Conservation (phyloP, 192 early-diverging fungal species). For the Coemansia sp. region DNA sequence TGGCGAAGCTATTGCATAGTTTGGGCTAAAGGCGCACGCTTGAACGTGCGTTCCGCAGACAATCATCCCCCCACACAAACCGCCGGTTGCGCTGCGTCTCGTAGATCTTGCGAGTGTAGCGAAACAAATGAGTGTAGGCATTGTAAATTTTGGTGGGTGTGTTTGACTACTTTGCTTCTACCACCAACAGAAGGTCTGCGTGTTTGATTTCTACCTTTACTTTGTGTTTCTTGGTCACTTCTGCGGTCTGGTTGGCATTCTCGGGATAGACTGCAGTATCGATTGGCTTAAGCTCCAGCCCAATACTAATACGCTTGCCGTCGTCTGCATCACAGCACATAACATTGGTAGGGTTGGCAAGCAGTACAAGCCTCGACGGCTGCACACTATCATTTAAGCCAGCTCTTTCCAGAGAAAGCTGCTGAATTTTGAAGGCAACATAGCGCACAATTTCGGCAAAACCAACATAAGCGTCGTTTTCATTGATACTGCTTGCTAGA, state of each 20-base stretch:
- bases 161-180: background rate
- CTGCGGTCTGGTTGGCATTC: background rate
- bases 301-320: background rate
- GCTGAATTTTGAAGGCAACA: no score
- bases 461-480: no score
- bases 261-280: background rate
- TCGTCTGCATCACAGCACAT: conserved; percentile 6
- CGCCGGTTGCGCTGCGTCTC: conserved; percentile 5
- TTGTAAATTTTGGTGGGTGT: background rate
- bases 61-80: conserved; percentile 27
- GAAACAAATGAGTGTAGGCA: conserved; percentile 8
- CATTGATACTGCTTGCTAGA: no score
- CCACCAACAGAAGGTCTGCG: background rate
- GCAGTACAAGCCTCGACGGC: background rate
- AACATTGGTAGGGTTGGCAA: background rate
- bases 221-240: background rate
- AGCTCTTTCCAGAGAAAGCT: no score
- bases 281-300: background rate
- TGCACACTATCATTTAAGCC: background rate
- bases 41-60: conserved; percentile 4
- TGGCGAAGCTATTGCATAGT: conserved; percentile 2
- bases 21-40: background rate
- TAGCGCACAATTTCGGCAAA: no score
- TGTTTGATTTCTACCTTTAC: background rate
- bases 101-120: conserved; percentile 14